Base-by-base conservation (phyloP, 805 yeast species). In the Huiozyma naganishii region DNA sequence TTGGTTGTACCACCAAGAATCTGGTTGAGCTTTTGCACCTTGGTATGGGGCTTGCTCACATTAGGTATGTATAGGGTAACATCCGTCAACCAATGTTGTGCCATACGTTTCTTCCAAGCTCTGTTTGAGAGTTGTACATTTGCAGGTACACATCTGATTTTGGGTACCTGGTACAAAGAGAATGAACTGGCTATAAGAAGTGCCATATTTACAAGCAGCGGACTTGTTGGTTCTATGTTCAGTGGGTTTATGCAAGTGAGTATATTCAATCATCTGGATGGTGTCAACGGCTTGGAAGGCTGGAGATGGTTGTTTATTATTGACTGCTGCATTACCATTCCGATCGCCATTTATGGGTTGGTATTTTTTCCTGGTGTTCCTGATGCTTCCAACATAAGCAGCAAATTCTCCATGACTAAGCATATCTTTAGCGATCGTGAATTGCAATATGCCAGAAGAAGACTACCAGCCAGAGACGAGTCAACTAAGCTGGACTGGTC, bases 261-360 rank as follows among this genome's bases (percentile, higher is more conserved):
- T 2, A 75, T 76, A 33, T 70, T 68, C 51, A 59, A 55, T 13
- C 66, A 67, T 49, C 63, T 76, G 67, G 57, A 72, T 49, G 72
- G 74, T 43, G 55, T 50, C 17, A 57, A 59, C n/a, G 79, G 79
- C 0, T 55, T 77, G 11, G 67, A 69, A 4, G 83, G 84, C 6
- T 78, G 83, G 83, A 68, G 79, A 57, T 78, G 83, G 83, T 56
- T 78, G n/a, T 79, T 77, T 53, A 73, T 79, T 38, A 74, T 79
- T 48, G 83, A 79, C 58, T 77, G 76, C 49, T 52, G 74, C 30
- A 67, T 78, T 38, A 77, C 83, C 0, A 52, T 78, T 3, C 82
- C 82, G 1, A 72, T 79, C 43, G 72, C 74, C 4, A 33, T 77
- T 4, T 76, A 72, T 48, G 83, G 85, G 1, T 66, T 74, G 35